phyloP scores from a whole-genome alignment of 2,329 filamentous ascomycete genomes.

The Cladophialophora chaetospira region DNA sequence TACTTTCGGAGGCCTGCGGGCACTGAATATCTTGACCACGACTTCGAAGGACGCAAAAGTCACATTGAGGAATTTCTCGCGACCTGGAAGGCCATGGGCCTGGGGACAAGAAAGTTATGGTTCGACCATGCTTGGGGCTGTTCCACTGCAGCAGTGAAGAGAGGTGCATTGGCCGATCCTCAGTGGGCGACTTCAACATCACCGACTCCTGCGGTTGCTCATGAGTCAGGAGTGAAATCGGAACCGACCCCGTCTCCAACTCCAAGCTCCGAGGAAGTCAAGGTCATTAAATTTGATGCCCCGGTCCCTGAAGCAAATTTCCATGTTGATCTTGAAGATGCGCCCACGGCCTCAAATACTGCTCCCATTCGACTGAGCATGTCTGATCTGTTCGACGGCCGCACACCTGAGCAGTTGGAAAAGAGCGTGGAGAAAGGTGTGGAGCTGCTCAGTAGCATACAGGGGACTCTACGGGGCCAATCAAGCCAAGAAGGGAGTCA shows the following conservation, averaged over 20 bases:
- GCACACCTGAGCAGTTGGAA: conserved; percentile 30
- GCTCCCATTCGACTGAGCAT: conserved; percentile 8
- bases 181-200: background rate
- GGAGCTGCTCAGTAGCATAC: conserved; percentile 40
- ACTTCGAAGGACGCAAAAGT: background rate
- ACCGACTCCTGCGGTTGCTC: background rate
- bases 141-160: background rate
- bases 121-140: background rate
- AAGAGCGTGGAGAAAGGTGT: conserved; percentile 42
- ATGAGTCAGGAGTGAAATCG: background rate
- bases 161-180: background rate
- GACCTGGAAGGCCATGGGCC: background rate
- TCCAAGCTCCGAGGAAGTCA: background rate
- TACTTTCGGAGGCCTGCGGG: background rate
- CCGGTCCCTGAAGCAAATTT: background rate
- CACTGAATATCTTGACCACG: background rate
- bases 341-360: background rate
- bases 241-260: background rate
- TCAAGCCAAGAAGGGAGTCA: conserved; percentile 37
- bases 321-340: background rate
- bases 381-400: conserved; percentile 20
- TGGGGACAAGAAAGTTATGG: background rate
- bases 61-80: background rate
- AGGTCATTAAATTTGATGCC: background rate
- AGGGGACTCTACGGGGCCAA: conserved; percentile 36